phyloP scores from a whole-genome alignment of 2,329 filamentous ascomycete genomes.

The Didymella lethalis region DNA sequence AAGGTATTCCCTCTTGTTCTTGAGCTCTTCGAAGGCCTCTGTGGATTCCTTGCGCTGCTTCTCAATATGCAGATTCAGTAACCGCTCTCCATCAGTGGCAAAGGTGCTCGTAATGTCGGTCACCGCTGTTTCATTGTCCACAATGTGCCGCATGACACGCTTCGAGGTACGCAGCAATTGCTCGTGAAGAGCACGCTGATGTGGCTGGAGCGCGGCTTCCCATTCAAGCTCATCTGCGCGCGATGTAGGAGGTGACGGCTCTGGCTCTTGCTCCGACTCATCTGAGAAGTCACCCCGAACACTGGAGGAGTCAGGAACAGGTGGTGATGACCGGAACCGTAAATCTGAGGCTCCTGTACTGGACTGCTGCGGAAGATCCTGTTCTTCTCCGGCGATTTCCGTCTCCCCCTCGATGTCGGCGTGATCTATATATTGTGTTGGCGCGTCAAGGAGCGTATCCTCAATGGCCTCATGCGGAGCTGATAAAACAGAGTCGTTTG shows the following conservation, averaged over 20 bases:
- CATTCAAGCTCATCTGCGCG: slow-evolving; percentile 48
- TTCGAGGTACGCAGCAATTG: slow-evolving; percentile 53
- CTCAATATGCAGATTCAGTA: slow-evolving; percentile 54
- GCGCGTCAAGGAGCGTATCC: slow-evolving; percentile 8
- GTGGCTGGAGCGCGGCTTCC: slow-evolving; percentile 49
- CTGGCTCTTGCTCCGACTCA: slow-evolving; percentile 26
- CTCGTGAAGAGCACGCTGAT: slow-evolving; percentile 52
- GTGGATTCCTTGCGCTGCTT: slow-evolving; percentile 52
- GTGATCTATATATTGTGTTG: neutral
- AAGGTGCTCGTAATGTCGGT: slow-evolving; percentile 56
- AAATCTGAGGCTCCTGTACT: slow-evolving; percentile 15
- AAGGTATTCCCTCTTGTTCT: slow-evolving; percentile 34
- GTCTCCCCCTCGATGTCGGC: slow-evolving; percentile 16
- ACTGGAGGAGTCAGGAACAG: slow-evolving; percentile 30
- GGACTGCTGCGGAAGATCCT: neutral
- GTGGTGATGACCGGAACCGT: slow-evolving; percentile 36
- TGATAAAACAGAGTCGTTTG: slow-evolving; percentile 8
- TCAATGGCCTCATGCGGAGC: slow-evolving; percentile 22
- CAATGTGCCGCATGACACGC: slow-evolving; percentile 55
- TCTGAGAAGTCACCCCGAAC: slow-evolving; percentile 43
- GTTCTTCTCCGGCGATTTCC: slow-evolving; percentile 16
- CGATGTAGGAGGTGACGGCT: slow-evolving; percentile 29
- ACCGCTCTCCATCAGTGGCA: slow-evolving; percentile 52
- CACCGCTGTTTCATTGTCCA: slow-evolving; percentile 57
- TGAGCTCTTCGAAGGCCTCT: slow-evolving; percentile 30